Evolutionary conservation across 2,329 filamentous ascomycete species (phyloP), one percentile per base, ranked within the genome.

Genomic region (Arthrocladium fulminans): DNA sequence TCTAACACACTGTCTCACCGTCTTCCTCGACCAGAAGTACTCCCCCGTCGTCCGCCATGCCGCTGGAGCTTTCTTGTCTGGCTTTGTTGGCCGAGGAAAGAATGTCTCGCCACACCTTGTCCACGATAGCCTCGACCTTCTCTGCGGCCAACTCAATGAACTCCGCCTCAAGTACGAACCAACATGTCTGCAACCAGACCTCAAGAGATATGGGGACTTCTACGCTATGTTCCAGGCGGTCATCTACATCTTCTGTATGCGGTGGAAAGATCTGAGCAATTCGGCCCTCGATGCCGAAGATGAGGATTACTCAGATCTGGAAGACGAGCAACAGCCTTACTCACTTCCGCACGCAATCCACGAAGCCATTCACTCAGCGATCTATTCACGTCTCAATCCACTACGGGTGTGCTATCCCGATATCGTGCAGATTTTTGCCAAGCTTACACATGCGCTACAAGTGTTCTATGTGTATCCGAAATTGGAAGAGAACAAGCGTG

Each of bases 221-320:
- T 96, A 96, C 65, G 82, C 86, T 15, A 80, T 88, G 41, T 81
- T 85, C n/a, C 89, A 96, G 65, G 88, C 88, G 1, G 73, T 94
- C 2, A 77, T 96, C 20, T 96, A 96, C 70, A 90, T 94, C 51
- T 96, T 94, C 68, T 98, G 92, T 72, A 98, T 98, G 73, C 83
- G 92, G 48, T 98, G 92, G 92, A 84, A 88, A 52, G 90, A 97
- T 61, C 74, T 98, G 40, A 77, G 76, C 2, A 46, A 35, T 20
- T 56, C 52, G 9, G 49, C 50, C 15, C 72, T 77, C 2, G 77
- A 83, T 12, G 68, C 76, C 12, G 63, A 64, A 20, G 71, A 75
- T 20, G 70, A 73, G 37, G 75, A 79, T 51, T 74, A 81, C 13
- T 67, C 73, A 39, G 67, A 68, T 41, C 65, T 73, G n/a, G 69